These are phyloP conservation scores for Orychophragmus violaceus DNA, from an alignment of 345 rosid genomes.

Conservation along the genomic window DNA sequence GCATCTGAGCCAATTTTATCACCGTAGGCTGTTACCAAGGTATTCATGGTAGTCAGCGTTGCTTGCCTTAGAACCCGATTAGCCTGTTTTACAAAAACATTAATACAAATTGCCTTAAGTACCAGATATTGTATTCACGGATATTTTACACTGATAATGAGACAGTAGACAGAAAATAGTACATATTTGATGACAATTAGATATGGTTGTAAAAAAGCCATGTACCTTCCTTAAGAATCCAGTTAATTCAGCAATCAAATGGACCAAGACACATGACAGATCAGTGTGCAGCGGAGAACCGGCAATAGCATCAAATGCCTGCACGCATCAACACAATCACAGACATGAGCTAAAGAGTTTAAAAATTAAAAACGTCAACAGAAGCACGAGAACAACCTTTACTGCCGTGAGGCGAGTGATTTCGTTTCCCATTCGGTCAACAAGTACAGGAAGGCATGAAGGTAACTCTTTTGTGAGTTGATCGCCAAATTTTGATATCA, in stretches of 20 bases:
- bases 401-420: conserved; percentile 99
- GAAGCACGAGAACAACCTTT: conserved; percentile 49
- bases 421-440: conserved; percentile 98
- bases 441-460: conserved; percentile 92
- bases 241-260: conserved; percentile 82
- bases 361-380: background rate
- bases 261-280: conserved; percentile 81
- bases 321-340: conserved; percentile 24
- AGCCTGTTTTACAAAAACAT: conserved; percentile 51
- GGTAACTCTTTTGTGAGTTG: conserved; percentile 66
- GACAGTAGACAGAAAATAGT: background rate
- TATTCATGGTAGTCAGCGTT: conserved; percentile 80
- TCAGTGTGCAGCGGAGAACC: conserved; percentile 78
- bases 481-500: conserved; percentile 93
- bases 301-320: conserved; percentile 98
- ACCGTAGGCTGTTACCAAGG: conserved; percentile 78
- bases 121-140: conserved; percentile 1
- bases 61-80: conserved; percentile 95
- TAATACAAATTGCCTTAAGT: conserved; percentile 6
- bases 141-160: background rate
- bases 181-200: background rate
- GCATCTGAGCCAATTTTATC: conserved; percentile 85
- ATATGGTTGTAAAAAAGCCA: background rate
- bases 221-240: conserved; percentile 89
- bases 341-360: background rate